These are phyloP conservation scores for Fomitopsis serialis DNA, from an alignment of 768 basidiomycete species.

Conservation along the genomic window DNA sequence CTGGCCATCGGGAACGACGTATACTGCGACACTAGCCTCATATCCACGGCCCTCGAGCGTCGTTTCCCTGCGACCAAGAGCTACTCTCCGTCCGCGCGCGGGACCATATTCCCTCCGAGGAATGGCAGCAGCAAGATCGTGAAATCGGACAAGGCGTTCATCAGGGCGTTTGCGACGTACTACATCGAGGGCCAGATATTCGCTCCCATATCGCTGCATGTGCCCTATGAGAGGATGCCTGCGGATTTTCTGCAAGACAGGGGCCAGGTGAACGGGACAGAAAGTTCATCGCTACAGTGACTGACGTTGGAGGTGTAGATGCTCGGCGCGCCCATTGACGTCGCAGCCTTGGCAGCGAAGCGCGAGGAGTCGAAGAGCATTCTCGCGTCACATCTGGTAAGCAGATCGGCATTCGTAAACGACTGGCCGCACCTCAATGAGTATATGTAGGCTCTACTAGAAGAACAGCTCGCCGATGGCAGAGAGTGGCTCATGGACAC, in stretches of 20 bases:
- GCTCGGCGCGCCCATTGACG: conserved; percentile 32
- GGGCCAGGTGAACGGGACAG: conserved; percentile 30
- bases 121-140: conserved; percentile 33
- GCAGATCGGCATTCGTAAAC: conserved; percentile 6
- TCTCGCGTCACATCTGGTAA: conserved; percentile 44
- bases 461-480: conserved; percentile 44
- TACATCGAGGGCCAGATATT: conserved; percentile 44
- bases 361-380: conserved; percentile 30
- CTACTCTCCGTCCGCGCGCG: conserved; percentile 24
- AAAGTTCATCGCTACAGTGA: conserved; percentile 13
- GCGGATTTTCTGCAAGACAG: conserved; percentile 45
- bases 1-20: conserved; percentile 58
- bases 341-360: conserved; percentile 28
- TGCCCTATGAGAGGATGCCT: conserved; percentile 47
- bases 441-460: conserved; percentile 26
- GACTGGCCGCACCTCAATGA: not conserved
- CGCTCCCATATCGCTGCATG: conserved; percentile 29
- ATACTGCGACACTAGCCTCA: conserved; percentile 55
- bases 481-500: conserved; percentile 57
- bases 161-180: conserved; percentile 42
- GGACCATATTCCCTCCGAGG: conserved; percentile 42
- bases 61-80: conserved; percentile 46
- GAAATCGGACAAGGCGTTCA: conserved; percentile 44
- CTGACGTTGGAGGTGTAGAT: conserved; percentile 15
- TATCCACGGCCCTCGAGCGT: conserved; percentile 45